Evolutionary conservation across 78 protist species (phyloP).

Genomic region (Tieghemostelium lacteum): DNA sequence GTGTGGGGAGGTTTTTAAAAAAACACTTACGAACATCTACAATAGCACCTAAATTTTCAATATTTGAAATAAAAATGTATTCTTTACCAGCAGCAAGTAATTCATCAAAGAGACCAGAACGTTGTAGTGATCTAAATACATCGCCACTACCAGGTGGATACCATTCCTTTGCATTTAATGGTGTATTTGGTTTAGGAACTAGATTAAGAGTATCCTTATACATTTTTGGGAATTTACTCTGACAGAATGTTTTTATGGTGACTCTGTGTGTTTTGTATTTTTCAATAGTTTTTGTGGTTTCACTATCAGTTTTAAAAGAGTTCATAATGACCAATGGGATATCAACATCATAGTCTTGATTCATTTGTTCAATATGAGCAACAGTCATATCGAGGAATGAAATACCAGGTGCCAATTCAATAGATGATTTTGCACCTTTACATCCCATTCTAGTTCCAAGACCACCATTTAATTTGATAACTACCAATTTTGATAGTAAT

Average conservation of each 20-base stretch:
- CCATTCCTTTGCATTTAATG: constrained; percentile 80
- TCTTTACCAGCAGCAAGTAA: constrained; percentile 89
- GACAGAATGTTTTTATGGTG: constrained; percentile 84
- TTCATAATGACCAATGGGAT: constrained; percentile 97
- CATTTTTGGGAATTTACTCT: constrained; percentile 90
- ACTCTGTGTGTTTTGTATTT: constrained; percentile 79
- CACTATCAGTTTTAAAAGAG: constrained; percentile 95
- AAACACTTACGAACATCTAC: constrained; percentile 82
- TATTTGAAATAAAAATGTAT: constrained; percentile 95
- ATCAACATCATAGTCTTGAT: constrained; percentile 73
- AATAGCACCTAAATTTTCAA: constrained; percentile 98
- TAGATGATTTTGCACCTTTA: constrained; percentile 45
- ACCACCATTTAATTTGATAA: constrained; percentile 98
- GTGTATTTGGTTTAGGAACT: constrained; percentile 42
- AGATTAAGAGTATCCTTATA: constrained; percentile 85
- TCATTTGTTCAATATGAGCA: constrained; percentile 91
- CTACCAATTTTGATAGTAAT: constrained; percentile 83
- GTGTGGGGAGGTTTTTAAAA: too few relatives aligned
- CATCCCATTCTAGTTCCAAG: constrained; percentile 85
- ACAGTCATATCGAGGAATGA: constrained; percentile 95
- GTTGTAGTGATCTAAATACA: constrained; percentile 81
- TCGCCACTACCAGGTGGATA: constrained; percentile 99
- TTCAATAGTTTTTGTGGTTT: constrained; percentile 76
- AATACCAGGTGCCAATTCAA: constrained; percentile 73
- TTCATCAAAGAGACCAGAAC: constrained; percentile 83